A percentile compares a stretch with the other conserved stretches of the same genome.
Conservation (phyloP, 2,329 filamentous ascomycete genomes). For the Pezizomycotina sp. region DNA sequence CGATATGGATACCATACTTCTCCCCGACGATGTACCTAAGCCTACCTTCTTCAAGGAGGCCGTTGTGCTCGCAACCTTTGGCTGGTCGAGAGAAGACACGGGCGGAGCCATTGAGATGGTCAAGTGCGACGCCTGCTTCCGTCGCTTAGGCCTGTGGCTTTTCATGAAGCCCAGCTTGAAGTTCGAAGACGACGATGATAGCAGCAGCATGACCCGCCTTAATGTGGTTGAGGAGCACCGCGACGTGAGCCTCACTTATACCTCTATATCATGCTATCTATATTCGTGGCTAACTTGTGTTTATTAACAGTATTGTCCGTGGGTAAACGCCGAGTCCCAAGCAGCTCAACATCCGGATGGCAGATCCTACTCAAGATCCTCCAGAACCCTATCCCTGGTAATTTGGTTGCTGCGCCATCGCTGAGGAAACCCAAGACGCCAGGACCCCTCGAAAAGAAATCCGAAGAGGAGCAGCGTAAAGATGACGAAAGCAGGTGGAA, state of each 20-base stretch:
- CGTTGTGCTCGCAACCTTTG: conserved; percentile 52
- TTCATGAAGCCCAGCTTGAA: conserved; percentile 55
- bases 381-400: conserved; percentile 27
- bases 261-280: no score
- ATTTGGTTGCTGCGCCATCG: conserved; percentile 18
- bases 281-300: not conserved
- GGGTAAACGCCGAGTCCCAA: conserved; percentile 51
- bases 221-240: conserved; percentile 58
- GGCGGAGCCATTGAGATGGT: conserved; percentile 35
- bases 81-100: conserved; percentile 55
- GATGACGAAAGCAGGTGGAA: conserved; percentile 23
- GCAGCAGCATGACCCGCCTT: conserved; percentile 48
- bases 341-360: conserved; percentile 32
- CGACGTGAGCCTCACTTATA: conserved; percentile 31
- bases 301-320: conserved; percentile 49
- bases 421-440: conserved; percentile 15
- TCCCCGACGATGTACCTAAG: conserved; percentile 19
- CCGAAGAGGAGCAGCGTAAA: conserved; percentile 15
- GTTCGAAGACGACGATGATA: conserved; percentile 37
- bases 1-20: conserved; percentile 16
- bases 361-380: conserved; percentile 32
- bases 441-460: conserved; percentile 10
- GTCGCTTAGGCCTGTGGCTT: conserved; percentile 83
- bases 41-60: conserved; percentile 42
- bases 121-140: conserved; percentile 70